Evolutionary conservation across 495 filamentous ascomycete species (phyloP).

Genomic region (Ramalina intermedia): DNA sequence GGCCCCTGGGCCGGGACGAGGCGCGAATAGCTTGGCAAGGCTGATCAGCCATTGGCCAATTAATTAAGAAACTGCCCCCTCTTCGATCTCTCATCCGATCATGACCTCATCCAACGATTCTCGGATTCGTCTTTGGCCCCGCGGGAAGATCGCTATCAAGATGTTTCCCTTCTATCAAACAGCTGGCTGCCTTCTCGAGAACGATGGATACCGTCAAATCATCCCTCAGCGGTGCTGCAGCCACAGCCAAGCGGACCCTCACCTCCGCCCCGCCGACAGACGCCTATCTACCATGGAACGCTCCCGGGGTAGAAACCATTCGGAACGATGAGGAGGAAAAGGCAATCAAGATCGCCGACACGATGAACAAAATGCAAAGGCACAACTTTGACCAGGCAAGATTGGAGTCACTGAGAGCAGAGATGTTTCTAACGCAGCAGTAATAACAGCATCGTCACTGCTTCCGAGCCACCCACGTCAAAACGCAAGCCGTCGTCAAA

Average conservation of each 20-base stretch:
- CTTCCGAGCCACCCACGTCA: slow-evolving; percentile 13
- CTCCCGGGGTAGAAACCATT: slow-evolving; percentile 10
- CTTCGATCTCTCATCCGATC: no score
- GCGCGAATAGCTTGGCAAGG: no score
- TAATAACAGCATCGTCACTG: slow-evolving; percentile 12
- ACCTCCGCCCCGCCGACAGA: slow-evolving; percentile 7
- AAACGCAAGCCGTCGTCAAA: slow-evolving; percentile 14
- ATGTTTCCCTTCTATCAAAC: no score
- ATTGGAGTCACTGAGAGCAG: no score
- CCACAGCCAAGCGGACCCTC: slow-evolving; percentile 6
- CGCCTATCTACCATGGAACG: slow-evolving; percentile 9
- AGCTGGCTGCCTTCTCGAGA: neutral
- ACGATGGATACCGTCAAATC: slow-evolving; percentile 6
- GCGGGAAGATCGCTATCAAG: no score
- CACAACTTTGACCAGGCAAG: slow-evolving; percentile 13
- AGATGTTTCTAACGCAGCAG: no score
- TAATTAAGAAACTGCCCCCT: no score
- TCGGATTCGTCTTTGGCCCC: no score
- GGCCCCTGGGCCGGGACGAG: no score
- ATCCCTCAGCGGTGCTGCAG: neutral
- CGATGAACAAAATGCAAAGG: slow-evolving; percentile 17
- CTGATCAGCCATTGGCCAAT: no score
- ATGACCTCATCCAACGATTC: no score
- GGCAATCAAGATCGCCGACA: slow-evolving; percentile 9
- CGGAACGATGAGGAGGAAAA: slow-evolving; percentile 10